Evolutionary conservation across 441 rosid species (phyloP), one percentile per base, ranked within the genome.

Genomic region (Populus tomentosa): DNA sequence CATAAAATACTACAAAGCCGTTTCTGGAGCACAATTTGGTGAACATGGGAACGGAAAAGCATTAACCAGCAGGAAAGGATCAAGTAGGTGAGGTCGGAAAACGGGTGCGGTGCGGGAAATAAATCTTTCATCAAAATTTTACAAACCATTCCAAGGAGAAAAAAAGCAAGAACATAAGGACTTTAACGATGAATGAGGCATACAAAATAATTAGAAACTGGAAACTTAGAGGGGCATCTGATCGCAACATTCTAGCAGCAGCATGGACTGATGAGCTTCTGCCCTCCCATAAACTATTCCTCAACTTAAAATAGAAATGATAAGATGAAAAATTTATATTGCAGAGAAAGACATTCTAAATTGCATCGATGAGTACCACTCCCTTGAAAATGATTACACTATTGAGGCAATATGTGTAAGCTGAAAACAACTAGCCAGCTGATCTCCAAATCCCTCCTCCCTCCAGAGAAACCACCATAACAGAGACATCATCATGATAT

Each of bases 381-480:
- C 78, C 77, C 75, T 74, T 69, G 81, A 81, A 77, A 83, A 70
- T 74, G 79, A 77, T 81, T 81, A 73, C 85, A 84, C 65, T 66
- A 77, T 64, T 70, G 73, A 69, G 73, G 79, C 67, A 82, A 75
- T 24, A 74, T 63, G 82, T 75, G 74, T 72, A 82, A 16, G 33
- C 50, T 73, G 74, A 83, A 79, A 64, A 82, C 70, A 82, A 71
- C 84, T 87, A 92, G 77, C 98, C 98, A 59, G 93, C 91, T 68
- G 98, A 94, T 83, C 95, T 86, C 98, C 98, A 94, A 79, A 93
- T 94, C 86, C 98, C 88, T 82, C 98, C 98, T 82, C 98, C 98
- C 86, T 94, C 94, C 69, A 94, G 82, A 10, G 98, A 94, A 80
- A 93, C 98, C 83, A 93, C 98, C 97, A 94, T 90, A 13, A 94